Conservation (phyloP, 331 rosid species). For the Rosa hybrid region DNA sequence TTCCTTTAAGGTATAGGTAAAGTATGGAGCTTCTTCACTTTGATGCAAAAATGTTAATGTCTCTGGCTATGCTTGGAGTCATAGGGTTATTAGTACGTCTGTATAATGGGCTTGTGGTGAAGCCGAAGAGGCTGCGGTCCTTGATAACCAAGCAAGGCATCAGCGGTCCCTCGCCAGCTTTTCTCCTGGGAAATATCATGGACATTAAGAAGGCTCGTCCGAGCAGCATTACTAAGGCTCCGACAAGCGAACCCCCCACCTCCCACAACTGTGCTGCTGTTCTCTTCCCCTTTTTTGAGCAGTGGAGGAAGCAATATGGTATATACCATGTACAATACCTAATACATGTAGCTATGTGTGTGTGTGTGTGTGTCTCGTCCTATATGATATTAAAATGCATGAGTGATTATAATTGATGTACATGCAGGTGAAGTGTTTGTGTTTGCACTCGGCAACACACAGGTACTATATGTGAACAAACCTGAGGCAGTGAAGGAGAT, state of each 20-base stretch:
- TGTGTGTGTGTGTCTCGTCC: background rate
- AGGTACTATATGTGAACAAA: conserved; percentile 18
- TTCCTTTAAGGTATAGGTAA: background rate
- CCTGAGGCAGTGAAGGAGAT: conserved; percentile 23
- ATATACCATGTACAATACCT: background rate
- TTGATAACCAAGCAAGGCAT: conserved; percentile 47
- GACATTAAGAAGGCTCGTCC: conserved; percentile 29
- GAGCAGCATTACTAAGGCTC: background rate
- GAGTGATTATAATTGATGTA: background rate
- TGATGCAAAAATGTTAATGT: conserved; percentile 8
- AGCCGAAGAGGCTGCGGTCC: conserved; percentile 40
- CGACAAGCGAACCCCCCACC: conserved; percentile 7
- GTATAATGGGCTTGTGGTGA: conserved; percentile 27
- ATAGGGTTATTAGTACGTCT: conserved; percentile 10
- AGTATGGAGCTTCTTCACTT: conserved; percentile 9
- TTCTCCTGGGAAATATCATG: conserved; percentile 40
- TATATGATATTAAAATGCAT: background rate
- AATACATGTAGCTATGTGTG: background rate
- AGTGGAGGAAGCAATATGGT: conserved; percentile 47
- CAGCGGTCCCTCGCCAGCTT: conserved; percentile 40
- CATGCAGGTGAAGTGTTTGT: conserved; percentile 21
- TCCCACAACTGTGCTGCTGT: conserved; percentile 36
- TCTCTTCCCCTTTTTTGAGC: conserved; percentile 36
- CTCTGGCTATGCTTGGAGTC: conserved; percentile 27
- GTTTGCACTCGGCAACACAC: conserved; percentile 31